Percentiles rank a stretch among this genome's conserved stretches.
phyloP scores from a whole-genome alignment of 2,329 filamentous ascomycete species.

The Cladosporium sp. region DNA sequence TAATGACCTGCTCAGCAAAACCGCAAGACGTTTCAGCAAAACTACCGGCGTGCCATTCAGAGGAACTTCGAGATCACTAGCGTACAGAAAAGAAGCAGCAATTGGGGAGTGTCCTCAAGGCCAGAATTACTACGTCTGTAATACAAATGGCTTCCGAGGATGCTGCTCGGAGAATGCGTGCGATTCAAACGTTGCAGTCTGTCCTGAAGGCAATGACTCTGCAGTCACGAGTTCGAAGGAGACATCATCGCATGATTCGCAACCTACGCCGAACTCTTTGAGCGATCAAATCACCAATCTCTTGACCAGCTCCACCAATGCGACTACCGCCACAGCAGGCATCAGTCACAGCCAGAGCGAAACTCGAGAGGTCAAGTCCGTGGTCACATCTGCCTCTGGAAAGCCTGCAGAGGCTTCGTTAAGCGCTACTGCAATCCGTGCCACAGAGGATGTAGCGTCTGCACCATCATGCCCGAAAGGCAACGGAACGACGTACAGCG shows the following conservation, averaged over 20 bases:
- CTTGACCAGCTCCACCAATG: conserved; percentile 26
- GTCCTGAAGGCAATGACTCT: conserved; percentile 23
- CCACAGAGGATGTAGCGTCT: conserved; percentile 8
- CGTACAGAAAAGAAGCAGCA: conserved; percentile 14
- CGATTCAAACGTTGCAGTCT: conserved; percentile 24
- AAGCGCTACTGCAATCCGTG: neutral
- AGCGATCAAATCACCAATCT: neutral
- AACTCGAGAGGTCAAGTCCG: conserved; percentile 17
- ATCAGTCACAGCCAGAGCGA: conserved; percentile 19
- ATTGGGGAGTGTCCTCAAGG: conserved; percentile 12
- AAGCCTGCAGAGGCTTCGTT: neutral
- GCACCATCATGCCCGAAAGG: conserved; percentile 31
- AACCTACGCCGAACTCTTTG: neutral
- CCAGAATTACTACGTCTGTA: conserved; percentile 19
- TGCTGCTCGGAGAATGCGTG: conserved; percentile 34
- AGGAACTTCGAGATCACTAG: conserved; percentile 12
- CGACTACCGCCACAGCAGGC: conserved; percentile 24
- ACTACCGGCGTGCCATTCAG: conserved; percentile 9
- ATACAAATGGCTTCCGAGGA: conserved; percentile 30
- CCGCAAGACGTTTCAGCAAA: conserved; percentile 8
- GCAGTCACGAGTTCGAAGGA: conserved; percentile 12
- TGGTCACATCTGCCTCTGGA: neutral
- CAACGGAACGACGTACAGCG: conserved; percentile 30
- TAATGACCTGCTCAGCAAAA: conserved; percentile 17
- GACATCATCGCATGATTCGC: neutral